Evolutionary conservation across 495 filamentous ascomycete genomes (phyloP), one percentile per base, ranked within the genome.

Genomic region (Thermochaetoides thermophila): DNA sequence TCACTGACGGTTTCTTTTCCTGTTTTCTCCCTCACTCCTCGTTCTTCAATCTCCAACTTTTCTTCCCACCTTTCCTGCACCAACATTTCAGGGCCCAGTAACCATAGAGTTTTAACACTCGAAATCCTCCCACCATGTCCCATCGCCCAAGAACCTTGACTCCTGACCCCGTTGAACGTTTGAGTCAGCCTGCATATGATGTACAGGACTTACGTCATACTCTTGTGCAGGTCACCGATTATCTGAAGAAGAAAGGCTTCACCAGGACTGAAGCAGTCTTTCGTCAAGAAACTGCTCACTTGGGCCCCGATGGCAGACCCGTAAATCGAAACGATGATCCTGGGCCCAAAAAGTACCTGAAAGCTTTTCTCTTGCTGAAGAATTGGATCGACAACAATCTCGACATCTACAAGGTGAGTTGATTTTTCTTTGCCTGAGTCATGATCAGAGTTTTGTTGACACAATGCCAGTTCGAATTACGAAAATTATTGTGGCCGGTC

Each of bases 221-320:
- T n/a, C 1, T 21, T 22, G 16, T 15, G 1, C 37, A 91, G 85
- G 85, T 97, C 20, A 89, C 94, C 14, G 89, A 97, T 44, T 97
- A 97, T 53, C 62, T 97, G 9, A 73, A 78, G 30, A 97, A 97
- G 57, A 95, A 95, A 48, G 89, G 89, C 1, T 97, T 95, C 53
- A 82, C 69, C 29, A 74, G 78, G 15, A 96, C 89, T 1, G 89
- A 97, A 49, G 82, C 87, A 10, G 85, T 84, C 62, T 78, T 97
- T 27, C 75, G 91, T 10, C 75, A 81, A 54, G 89, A 97, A 48
- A 91, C 85, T 5, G 39, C 53, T 2, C 70, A 78, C 40, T 66
- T 81, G 28, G 81, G 84, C 37, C 73, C 74, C 25, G 79, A 87
- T 43, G 83, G 82, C 19, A 63, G 71, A 27, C 79, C 80, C 6